Evolutionary conservation across 352 stramenopile genomes (phyloP), one percentile per base, ranked within the genome.

Genomic region (Globisporangium radiosum): DNA sequence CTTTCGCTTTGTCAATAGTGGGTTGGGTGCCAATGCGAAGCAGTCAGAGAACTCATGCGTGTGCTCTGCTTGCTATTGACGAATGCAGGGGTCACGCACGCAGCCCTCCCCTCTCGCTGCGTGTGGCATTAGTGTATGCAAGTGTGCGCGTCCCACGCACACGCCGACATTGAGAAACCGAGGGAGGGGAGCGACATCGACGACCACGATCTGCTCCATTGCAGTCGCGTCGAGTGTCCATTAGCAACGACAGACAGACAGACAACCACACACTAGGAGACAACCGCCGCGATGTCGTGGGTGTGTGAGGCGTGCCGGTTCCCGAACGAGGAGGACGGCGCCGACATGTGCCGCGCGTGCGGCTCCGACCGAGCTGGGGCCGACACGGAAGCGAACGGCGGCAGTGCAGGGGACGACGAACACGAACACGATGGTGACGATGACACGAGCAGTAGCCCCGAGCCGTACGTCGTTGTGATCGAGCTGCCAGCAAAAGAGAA

Each of bases 401-500:
- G 57, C 71, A 19, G 9, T 37, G 15, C 45, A n/a, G 17, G 10
- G 36, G 39, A 7, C 52, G 52, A 43, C 47, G 17, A n/a, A 33
- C n/a, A 44, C n/a, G 13, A 47, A 40, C 45, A 39, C n/a, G 36
- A 10, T 39, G 37, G 7, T 15, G n/a, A 61, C 40, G 40, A 44
- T 13, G 40, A 42, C 50, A 43, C 10, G 6, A 50, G 6, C n/a
- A 25, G 38, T 17, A 25, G 9, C 37, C 64, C 39, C 33, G 38
- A 42, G n/a, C 68, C 63, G n/a, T 65, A 78, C 47, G 79, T 90
- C 3, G 69, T 93, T 10, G 76, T 92, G 17, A 92, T 94, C 47
- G 85, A 91, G 57, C 64, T 94, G 38, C 85, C 81, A 9, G 73
- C 85, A 25, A 94, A 94, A 68, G 80, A 92, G 57, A 94, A 92